Percentiles rank a stretch among this genome's conserved stretches.
phyloP scores from a whole-genome alignment of 1,139 yeast species.

The Suhomyces bolitotheri region DNA sequence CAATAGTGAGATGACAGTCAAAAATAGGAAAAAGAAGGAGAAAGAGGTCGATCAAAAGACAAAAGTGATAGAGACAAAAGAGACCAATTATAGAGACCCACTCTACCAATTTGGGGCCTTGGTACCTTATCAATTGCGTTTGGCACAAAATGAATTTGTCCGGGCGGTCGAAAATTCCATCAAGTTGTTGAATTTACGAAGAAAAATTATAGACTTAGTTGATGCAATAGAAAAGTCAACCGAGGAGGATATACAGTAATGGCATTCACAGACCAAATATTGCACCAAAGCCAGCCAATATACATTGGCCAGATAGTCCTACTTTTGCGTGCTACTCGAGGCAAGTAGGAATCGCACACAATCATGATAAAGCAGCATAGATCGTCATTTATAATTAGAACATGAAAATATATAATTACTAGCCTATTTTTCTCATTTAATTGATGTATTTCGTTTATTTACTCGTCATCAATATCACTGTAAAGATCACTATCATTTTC shows the following conservation, averaged over 20 bases:
- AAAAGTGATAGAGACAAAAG: neutral
- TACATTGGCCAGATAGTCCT: too few species aligned
- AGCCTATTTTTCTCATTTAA: conserved; percentile 1
- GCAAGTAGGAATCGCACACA: too few species aligned
- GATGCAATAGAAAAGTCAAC: conserved; percentile 7
- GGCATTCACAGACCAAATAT: too few species aligned
- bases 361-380: too few species aligned
- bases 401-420: too few species aligned
- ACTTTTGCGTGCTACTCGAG: too few species aligned
- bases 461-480: conserved; percentile 30
- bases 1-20: neutral
- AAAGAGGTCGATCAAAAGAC: neutral
- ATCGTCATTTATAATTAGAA: too few species aligned
- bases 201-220: conserved; percentile 19
- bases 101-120: conserved; percentile 52
- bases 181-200: conserved; percentile 28
- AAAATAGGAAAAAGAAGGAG: conserved; percentile 4
- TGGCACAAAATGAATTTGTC: conserved; percentile 41
- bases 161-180: conserved; percentile 31
- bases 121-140: conserved; percentile 44
- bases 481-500: conserved; percentile 52
- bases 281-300: too few species aligned
- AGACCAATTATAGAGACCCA: conserved; percentile 32
- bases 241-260: neutral
- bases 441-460: neutral